These are phyloP conservation scores for Alnus rubra DNA, from an alignment of 306 rosid species.

Conservation along the genomic window DNA sequence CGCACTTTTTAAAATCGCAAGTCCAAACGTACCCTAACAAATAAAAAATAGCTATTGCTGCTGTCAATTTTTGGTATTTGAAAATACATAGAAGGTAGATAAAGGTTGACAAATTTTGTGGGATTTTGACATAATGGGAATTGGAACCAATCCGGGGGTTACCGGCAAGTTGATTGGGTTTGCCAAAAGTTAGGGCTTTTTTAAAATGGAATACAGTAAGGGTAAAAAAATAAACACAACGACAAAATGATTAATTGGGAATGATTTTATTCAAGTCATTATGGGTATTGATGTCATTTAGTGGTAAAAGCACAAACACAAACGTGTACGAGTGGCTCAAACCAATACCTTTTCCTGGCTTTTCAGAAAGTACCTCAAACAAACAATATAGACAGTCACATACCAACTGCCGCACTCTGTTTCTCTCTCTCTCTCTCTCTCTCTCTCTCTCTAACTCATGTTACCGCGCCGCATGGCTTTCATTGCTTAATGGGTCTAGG, in stretches of 20 bases:
- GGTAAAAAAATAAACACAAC: slow-evolving; percentile 5
- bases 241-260: slow-evolving; percentile 35
- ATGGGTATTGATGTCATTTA: slow-evolving; percentile 33
- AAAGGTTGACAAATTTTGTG: neutral
- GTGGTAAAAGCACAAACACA: slow-evolving; percentile 21
- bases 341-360: slow-evolving; percentile 14
- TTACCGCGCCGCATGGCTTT: neutral
- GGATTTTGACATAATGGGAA: neutral
- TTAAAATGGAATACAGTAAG: neutral
- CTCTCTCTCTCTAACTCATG: no score
- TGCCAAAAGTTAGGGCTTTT: slow-evolving; percentile 26
- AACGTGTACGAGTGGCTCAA: slow-evolving; percentile 17
- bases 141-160: neutral
- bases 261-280: slow-evolving; percentile 27
- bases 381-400: neutral
- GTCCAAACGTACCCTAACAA: no score
- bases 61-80: neutral
- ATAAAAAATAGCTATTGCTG: no score
- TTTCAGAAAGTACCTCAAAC: neutral
- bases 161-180: neutral
- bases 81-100: neutral
- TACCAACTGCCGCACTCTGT: neutral
- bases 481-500: neutral
- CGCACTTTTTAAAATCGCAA: no score
- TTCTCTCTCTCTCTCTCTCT: neutral